Conservation (phyloP, 2,329 filamentous ascomycete genomes). For the Nemania serpens region DNA sequence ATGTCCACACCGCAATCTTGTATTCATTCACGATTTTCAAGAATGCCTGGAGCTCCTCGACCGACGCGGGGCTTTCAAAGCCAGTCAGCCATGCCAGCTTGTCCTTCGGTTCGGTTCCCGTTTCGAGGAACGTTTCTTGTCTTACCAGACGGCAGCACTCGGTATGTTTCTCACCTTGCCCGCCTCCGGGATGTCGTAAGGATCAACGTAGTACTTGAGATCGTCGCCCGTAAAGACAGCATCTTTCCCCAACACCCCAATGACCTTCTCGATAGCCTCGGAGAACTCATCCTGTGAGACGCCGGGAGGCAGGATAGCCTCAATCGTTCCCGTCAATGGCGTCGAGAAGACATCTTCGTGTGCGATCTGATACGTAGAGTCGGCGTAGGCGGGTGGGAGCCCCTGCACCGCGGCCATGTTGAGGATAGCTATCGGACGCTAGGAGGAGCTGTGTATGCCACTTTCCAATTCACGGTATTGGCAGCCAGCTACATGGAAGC, state of each 20-base stretch:
- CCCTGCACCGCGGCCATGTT: slow-evolving; percentile 21
- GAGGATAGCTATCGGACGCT: background rate
- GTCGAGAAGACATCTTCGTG: slow-evolving; percentile 49
- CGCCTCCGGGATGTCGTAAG: slow-evolving; percentile 50
- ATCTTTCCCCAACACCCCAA: slow-evolving; percentile 43
- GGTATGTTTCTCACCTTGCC: slow-evolving; percentile 47
- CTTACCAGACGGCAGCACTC: slow-evolving; percentile 49
- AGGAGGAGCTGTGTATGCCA: background rate
- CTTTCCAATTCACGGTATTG: background rate
- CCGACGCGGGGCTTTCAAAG: slow-evolving; percentile 39
- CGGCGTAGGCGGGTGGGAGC: slow-evolving; percentile 40
- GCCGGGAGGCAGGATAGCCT: slow-evolving; percentile 47
- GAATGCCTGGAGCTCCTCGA: slow-evolving; percentile 41
- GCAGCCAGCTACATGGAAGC: background rate
- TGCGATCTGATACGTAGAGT: slow-evolving; percentile 48
- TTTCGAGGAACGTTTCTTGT: background rate
- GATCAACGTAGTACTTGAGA: slow-evolving; percentile 51
- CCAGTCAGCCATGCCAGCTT: background rate
- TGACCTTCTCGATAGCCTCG: slow-evolving; percentile 43
- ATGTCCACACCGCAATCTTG: slow-evolving; percentile 39
- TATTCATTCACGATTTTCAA: slow-evolving; percentile 40
- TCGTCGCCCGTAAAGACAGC: slow-evolving; percentile 46
- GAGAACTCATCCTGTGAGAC: slow-evolving; percentile 45
- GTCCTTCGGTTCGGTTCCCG: no score
- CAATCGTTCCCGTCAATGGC: slow-evolving; percentile 44